Evolutionary conservation across 1,284 basidiomycete species (phyloP).

Genomic region (Trichosporon coremiiforme): DNA sequence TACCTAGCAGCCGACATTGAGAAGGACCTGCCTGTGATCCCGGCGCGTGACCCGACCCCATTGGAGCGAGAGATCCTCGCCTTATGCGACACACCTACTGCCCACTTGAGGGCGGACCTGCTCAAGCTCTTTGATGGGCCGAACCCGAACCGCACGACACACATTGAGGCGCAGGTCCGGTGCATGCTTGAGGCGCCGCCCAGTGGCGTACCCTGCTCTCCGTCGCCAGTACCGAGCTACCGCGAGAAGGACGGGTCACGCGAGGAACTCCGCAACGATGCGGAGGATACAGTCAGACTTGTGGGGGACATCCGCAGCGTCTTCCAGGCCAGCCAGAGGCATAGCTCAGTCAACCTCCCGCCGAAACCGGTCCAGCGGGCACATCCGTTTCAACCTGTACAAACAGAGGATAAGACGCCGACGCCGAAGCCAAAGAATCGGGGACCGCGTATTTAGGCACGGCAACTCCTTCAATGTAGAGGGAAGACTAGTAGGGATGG

Average conservation of each 20-base stretch:
- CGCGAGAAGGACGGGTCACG: neutral
- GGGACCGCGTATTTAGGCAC: neutral
- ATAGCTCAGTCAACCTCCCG: constrained; percentile 3
- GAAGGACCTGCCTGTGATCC: constrained; percentile 3
- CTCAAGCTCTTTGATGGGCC: neutral
- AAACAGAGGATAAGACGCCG: neutral
- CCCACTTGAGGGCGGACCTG: neutral
- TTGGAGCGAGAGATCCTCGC: neutral
- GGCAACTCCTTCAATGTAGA: neutral
- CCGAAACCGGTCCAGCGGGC: neutral
- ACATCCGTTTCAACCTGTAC: neutral
- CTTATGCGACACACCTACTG: neutral
- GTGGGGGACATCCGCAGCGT: neutral
- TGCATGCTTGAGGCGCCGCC: neutral
- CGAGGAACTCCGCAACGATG: neutral
- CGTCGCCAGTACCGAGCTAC: neutral
- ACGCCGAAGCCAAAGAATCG: neutral
- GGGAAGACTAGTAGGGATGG: neutral
- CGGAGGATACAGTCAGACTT: neutral
- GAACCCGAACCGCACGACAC: neutral
- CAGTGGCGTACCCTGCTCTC: neutral
- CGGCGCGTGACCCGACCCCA: neutral
- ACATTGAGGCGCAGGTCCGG: neutral
- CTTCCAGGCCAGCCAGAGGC: neutral
- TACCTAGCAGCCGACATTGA: neutral